These are phyloP conservation scores for Biscogniauxia marginata DNA, from an alignment of 2,329 filamentous ascomycete species.

Conservation along the genomic window DNA sequence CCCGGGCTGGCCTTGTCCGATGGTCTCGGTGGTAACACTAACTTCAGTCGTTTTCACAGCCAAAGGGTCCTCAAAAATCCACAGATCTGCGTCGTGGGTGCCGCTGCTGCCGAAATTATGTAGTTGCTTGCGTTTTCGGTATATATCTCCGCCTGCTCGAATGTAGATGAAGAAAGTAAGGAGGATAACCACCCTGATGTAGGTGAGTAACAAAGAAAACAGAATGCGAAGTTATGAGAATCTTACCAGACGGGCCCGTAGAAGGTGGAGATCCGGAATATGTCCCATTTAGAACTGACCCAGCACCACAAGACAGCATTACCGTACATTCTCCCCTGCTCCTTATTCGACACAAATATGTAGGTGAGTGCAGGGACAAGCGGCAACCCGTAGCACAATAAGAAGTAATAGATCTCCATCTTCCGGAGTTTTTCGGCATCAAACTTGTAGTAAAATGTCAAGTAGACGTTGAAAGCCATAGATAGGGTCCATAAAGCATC, in stretches of 20 bases:
- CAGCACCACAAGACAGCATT: constrained; percentile 81
- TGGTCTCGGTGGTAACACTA: constrained; percentile 56
- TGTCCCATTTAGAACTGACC: constrained; percentile 65
- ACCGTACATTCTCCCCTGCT: constrained; percentile 64
- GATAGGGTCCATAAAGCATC: constrained; percentile 75
- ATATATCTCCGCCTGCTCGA: constrained; percentile 65
- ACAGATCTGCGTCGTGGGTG: constrained; percentile 41
- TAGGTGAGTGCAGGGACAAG: constrained; percentile 67
- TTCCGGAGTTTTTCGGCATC: constrained; percentile 60
- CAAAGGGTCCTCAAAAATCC: constrained; percentile 44
- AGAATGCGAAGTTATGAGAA: neutral
- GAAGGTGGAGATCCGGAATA: constrained; percentile 71
- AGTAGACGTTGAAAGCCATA: constrained; percentile 81
- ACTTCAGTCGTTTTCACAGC: constrained; percentile 62
- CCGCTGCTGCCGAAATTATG: constrained; percentile 50
- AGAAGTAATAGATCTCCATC: constrained; percentile 70
- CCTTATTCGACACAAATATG: constrained; percentile 59
- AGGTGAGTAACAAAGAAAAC: constrained; percentile 7
- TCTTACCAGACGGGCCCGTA: constrained; percentile 70
- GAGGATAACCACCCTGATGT: constrained; percentile 56
- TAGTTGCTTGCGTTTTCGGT: constrained; percentile 63
- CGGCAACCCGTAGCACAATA: constrained; percentile 71
- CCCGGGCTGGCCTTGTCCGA: constrained; percentile 25
- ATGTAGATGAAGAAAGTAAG: constrained; percentile 65
- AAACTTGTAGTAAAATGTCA: constrained; percentile 77